These are phyloP conservation scores for Diaporthe ampelina DNA, from an alignment of 2,329 filamentous ascomycete species.

Conservation along the genomic window DNA sequence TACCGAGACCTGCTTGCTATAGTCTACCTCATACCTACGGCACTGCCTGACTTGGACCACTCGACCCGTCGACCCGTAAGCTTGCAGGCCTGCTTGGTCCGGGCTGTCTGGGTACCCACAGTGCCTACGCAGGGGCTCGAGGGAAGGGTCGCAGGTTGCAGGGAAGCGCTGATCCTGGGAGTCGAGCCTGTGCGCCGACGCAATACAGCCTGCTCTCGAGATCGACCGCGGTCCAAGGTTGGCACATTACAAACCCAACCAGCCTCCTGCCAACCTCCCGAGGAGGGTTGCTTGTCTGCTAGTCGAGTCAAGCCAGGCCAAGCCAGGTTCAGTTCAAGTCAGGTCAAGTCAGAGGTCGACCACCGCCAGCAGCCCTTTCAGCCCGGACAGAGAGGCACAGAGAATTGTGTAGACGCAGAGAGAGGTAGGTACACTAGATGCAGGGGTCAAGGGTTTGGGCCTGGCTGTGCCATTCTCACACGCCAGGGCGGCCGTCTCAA, in stretches of 20 bases:
- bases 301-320: not conserved
- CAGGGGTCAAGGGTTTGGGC: constrained; percentile 20
- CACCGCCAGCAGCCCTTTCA: not conserved
- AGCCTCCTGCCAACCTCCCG: not conserved
- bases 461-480: constrained; percentile 10
- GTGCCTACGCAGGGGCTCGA: constrained; percentile 28
- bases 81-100: not conserved
- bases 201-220: constrained; percentile 7
- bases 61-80: not conserved
- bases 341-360: not conserved
- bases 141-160: constrained; percentile 27
- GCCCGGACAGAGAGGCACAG: not conserved
- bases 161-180: constrained; percentile 27
- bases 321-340: not conserved
- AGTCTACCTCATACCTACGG: not conserved
- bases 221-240: constrained; percentile 1
- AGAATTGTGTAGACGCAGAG: not conserved
- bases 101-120: constrained; percentile 6
- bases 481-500: constrained; percentile 33
- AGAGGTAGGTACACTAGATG: not conserved
- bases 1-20: constrained; percentile 1
- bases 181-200: constrained; percentile 30
- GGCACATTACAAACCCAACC: constrained; percentile 24
- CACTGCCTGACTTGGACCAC: constrained; percentile 14
- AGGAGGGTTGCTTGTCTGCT: not conserved